These are phyloP conservation scores for Rhamnella rubrinervis DNA, from an alignment of 331 rosid genomes.

Conservation along the genomic window DNA sequence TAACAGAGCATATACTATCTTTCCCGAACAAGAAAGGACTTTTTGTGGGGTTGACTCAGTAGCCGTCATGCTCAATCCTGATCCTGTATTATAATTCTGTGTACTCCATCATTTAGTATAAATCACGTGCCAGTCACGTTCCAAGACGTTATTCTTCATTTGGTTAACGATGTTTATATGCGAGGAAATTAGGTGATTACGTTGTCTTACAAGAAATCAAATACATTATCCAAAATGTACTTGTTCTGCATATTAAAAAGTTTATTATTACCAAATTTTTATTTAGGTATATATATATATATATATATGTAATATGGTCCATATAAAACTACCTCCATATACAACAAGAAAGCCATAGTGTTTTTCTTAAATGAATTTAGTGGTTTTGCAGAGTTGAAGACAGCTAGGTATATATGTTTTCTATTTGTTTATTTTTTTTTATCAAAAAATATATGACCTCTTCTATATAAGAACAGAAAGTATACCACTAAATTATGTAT, in stretches of 20 bases:
- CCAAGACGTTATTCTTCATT: neutral
- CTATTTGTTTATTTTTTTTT: too few relatives aligned
- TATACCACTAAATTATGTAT: too few relatives aligned
- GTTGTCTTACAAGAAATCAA: neutral
- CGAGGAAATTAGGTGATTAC: neutral
- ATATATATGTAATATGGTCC: too few relatives aligned
- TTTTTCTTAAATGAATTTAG: too few relatives aligned
- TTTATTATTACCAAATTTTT: too few relatives aligned
- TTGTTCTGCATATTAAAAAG: neutral
- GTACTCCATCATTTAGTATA: slow-evolving; percentile 13
- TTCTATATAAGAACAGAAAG: too few relatives aligned
- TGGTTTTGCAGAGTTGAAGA: too few relatives aligned
- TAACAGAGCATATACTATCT: slow-evolving; percentile 39
- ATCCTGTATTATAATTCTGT: slow-evolving; percentile 23
- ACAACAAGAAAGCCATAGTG: too few relatives aligned
- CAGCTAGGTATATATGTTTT: too few relatives aligned
- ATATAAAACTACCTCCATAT: too few relatives aligned
- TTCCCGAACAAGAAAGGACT: slow-evolving; percentile 32
- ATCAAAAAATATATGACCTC: too few relatives aligned
- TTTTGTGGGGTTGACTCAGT: slow-evolving; percentile 42
- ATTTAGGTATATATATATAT: too few relatives aligned
- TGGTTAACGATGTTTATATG: neutral
- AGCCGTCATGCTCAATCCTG: slow-evolving; percentile 25
- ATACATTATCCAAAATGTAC: slow-evolving; percentile 6
- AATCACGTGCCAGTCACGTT: slow-evolving; percentile 9